Evolutionary conservation across 2,329 filamentous ascomycete species (phyloP).

Genomic region (Xylariaceae sp.): DNA sequence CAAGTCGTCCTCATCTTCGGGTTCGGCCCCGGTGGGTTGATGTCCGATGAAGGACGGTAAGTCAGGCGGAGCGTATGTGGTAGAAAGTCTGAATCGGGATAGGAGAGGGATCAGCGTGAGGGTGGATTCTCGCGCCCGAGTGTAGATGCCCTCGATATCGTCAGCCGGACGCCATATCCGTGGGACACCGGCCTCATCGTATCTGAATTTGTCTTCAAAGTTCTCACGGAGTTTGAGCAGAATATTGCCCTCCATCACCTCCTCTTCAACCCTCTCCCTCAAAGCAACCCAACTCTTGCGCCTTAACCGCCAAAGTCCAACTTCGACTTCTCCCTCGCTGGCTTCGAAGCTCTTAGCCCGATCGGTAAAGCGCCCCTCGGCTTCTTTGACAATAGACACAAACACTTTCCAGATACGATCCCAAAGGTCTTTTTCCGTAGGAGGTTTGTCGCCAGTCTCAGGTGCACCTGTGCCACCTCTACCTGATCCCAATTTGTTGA

Average conservation of each 20-base stretch:
- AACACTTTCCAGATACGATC: slow-evolving; percentile 92
- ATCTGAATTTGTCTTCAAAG: slow-evolving; percentile 98
- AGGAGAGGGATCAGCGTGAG: slow-evolving; percentile 86
- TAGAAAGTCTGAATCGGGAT: slow-evolving; percentile 73
- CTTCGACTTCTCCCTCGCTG: slow-evolving; percentile 82
- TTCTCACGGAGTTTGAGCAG: slow-evolving; percentile 94
- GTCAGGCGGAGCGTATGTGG: slow-evolving; percentile 74
- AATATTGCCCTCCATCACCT: slow-evolving; percentile 97
- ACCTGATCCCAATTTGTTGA: slow-evolving; percentile 91
- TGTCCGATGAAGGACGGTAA: slow-evolving; percentile 78
- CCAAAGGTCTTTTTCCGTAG: slow-evolving; percentile 83
- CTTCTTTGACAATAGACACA: slow-evolving; percentile 74
- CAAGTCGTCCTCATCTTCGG: slow-evolving; percentile 87
- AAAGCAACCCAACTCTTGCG: slow-evolving; percentile 94
- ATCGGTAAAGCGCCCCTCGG: slow-evolving; percentile 79
- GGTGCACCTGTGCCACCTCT: slow-evolving; percentile 78
- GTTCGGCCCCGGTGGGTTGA: slow-evolving; percentile 68
- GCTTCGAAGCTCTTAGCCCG: slow-evolving; percentile 92
- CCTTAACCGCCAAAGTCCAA: slow-evolving; percentile 87
- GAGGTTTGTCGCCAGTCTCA: slow-evolving; percentile 68
- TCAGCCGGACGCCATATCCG: slow-evolving; percentile 95
- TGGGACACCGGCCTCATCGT: slow-evolving; percentile 90
- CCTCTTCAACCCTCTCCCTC: slow-evolving; percentile 87
- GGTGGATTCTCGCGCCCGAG: slow-evolving; percentile 85
- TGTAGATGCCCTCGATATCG: slow-evolving; percentile 95